Base-by-base conservation (phyloP, 331 rosid species). In the Quercus tomentella region DNA sequence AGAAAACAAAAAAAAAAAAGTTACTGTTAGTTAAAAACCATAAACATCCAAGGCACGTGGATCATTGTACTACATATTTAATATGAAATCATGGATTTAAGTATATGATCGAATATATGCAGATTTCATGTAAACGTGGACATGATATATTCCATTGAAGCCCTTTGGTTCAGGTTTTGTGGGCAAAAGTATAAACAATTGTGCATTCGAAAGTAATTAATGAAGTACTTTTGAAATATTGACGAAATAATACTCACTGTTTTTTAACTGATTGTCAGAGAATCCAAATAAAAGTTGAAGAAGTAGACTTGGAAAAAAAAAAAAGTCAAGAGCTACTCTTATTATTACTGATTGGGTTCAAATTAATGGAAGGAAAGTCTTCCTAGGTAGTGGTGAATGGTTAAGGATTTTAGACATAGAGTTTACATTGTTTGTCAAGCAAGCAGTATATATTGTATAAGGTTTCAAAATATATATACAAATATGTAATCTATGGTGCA, bases 381-480 rank as follows among this genome's bases (percentile, higher is more conserved):
- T 75, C 70, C 49, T 15, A 49, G 54, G 54, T 49, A 74, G 26
- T 73, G 51, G 62, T 33, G 65, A 43, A 45, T 35, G 41, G 65
- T 9, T 21, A 15, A 49, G 18, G 49, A 56, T 63, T 71, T 52
- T 79, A 63, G 52, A 61, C 23, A 43, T 12, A 9, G 43, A 68
- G 56, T 49, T 52, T 72, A 56, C 41, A 21, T 30, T 62, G 72
- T 58, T 18, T 49, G 43, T 80, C 73, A 69, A 75, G 52, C 73
- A 69, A 75, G 71, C 35, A 37, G 71, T 57, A 66, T 49, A 49
- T 9, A 20, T 12, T 5, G 16, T 2, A 57, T 20, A 26, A 78
- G 17, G 51, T 15, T 56, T 72, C 33, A 35, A 1, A 56, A 71
- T n/a, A 20, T 22, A 20, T 21, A 26, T 51, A 58, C 45, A 41